Evolutionary conservation across 192 early-diverging fungal genomes (phyloP), one percentile per base, ranked within the genome.

Genomic region (Entomortierella parvispora): DNA sequence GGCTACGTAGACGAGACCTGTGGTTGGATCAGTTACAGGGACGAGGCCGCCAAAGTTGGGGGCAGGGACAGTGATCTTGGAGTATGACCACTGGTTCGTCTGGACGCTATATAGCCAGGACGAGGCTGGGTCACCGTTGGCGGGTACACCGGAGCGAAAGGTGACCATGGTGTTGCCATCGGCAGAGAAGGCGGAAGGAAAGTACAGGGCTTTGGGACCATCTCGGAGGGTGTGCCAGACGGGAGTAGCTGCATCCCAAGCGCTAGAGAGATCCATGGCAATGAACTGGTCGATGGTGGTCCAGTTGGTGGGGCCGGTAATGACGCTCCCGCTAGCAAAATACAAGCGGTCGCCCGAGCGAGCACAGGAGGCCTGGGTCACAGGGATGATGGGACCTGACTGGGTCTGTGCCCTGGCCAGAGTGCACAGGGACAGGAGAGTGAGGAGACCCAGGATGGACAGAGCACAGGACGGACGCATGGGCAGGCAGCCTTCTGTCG

Each of bases 231-330:
- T 25, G 3, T 4, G 43, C 58, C 58, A 60, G n/a, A 44, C 44
- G n/a, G 58, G 58, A 7, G 22, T 2, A 2, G 14, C 1, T 11
- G 28, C 1, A 18, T 5, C 18, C 58, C 58, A 60, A 2, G 43
- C 1, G 2, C 12, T 15, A 17, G 44, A 15, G 58, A 60, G 58
- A 2, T 60, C 58, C 2, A 60, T 40, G 5, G 44, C 22, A 12
- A 60, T 46, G 17, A 60, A 60, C 18, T 60, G 58, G 7, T 46
- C 44, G 42, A 43, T 17, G 3, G 28, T n/a, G n/a, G n/a, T n/a
- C n/a, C n/a, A n/a, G n/a, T n/a, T n/a, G n/a, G n/a, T n/a, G n/a
- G n/a, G n/a, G n/a, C n/a, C n/a, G n/a, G n/a, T n/a, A n/a, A n/a
- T n/a, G n/a, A n/a, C n/a, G n/a, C n/a, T n/a, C n/a, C n/a, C n/a